Base-by-base conservation (phyloP, 202 grass and related monocot genomes). In the Panicum virgatum region DNA sequence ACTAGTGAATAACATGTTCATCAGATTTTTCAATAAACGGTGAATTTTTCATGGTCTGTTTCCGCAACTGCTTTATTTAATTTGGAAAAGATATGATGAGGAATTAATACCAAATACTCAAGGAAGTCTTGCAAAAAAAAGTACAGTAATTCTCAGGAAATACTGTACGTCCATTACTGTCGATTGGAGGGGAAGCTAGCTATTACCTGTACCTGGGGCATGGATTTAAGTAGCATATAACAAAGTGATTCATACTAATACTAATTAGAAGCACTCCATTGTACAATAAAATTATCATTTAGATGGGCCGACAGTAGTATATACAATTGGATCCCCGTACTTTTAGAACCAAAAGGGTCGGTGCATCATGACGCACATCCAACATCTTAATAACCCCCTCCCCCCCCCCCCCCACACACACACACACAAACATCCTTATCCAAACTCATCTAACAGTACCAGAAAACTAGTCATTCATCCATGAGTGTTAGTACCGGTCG, bases 291-390 rank as follows among this genome's bases (percentile, higher is more conserved):
- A 27, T 6, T 40, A 56, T 50, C 65, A 72, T 57, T 44, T 82
- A 73, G 50, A 71, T 65, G 51, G 66, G n/a, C 66, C 38, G 46
- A 73, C 73, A 52, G 67, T 66, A n/a, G n/a, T n/a, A n/a, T n/a
- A n/a, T n/a, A 83, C 73, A 88, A 83, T 88, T 73, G 36, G 67
- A n/a, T 73, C 40, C 59, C 69, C 2, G 38, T 65, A 73, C 80
- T 78, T 29, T 57, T 10, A 6, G 39, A 51, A 16, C 40, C 22
- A 77, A 40, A 74, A 73, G 71, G 16, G 69, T 32, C 12, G 67
- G 67, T 73, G 68, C 67, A 58, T 37, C 59, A 43, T 79, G 80
- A 79, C 75, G 60, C 80, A 27, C 58, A 8, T 43, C 7, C 15
- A 56, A 29, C 54, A 61, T 25, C 54, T 72, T 72, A 57, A 12